Conservation (phyloP, 352 stramenopile genomes). For the Elongisporangium prolatum region DNA sequence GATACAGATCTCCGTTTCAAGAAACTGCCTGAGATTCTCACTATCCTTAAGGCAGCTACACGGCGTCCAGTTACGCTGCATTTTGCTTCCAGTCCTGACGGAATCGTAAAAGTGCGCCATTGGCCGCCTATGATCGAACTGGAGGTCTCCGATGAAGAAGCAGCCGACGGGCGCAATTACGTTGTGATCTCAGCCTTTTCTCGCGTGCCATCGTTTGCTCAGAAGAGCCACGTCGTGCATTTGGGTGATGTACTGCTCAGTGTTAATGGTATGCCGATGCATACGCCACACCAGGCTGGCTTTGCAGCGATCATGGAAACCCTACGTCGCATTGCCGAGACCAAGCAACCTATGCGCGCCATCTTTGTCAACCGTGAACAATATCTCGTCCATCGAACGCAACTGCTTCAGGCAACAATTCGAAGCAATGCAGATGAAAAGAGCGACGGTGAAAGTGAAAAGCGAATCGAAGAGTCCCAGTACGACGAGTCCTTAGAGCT, state of each 20-base stretch:
- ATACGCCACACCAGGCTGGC: constrained; percentile 31
- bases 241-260: constrained; percentile 62
- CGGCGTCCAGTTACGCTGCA: constrained; percentile 61
- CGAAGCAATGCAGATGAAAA: constrained; percentile 3
- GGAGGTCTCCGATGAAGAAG: constrained; percentile 57
- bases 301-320: constrained; percentile 64
- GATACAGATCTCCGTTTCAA: constrained; percentile 67
- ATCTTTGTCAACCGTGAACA: constrained; percentile 56
- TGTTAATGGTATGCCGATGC: constrained; percentile 53
- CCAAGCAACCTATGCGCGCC: constrained; percentile 45
- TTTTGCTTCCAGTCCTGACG: constrained; percentile 71
- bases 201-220: constrained; percentile 66
- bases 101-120: constrained; percentile 67
- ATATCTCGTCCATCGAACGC: constrained; percentile 36
- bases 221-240: constrained; percentile 55
- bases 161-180: constrained; percentile 49
- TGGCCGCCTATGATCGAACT: constrained; percentile 84
- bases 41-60: constrained; percentile 50
- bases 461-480: constrained; percentile 7
- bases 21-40: constrained; percentile 52
- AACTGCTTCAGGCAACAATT: not conserved
- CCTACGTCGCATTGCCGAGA: constrained; percentile 39
- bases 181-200: constrained; percentile 66
- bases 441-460: constrained; percentile 12
- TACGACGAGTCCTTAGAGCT: constrained; percentile 5